Conservation (phyloP, 1,139 yeast species). For the Petasospora rhodanensis region DNA sequence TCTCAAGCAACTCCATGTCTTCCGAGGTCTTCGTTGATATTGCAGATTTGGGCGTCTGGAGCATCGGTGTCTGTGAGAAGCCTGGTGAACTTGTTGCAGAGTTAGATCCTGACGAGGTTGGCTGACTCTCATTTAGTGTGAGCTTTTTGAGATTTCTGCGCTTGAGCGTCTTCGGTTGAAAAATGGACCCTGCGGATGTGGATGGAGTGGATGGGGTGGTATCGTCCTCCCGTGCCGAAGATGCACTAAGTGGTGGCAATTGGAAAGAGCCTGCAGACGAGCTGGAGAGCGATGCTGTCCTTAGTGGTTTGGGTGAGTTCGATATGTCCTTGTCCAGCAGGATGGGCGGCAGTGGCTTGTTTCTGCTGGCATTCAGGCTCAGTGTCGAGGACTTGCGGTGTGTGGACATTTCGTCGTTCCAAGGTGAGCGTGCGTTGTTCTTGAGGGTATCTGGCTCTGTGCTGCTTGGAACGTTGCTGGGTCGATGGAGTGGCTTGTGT, state of each 20-base stretch:
- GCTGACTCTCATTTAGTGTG: slow-evolving; percentile 36
- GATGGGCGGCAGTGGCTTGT: slow-evolving; percentile 27
- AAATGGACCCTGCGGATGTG: too few species aligned
- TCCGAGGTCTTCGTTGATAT: slow-evolving; percentile 23
- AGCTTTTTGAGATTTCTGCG: slow-evolving; percentile 74
- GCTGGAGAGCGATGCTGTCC: too few species aligned
- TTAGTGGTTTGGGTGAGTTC: too few species aligned
- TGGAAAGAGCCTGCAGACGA: too few species aligned
- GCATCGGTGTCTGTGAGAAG: slow-evolving; percentile 18
- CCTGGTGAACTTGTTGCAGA: slow-evolving; percentile 13
- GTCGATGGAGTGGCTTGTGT: too few species aligned
- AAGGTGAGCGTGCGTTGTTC: too few species aligned
- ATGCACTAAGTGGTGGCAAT: too few species aligned
- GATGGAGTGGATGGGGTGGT: too few species aligned
- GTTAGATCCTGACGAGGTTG: slow-evolving; percentile 7
- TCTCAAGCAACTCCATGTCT: slow-evolving; percentile 32
- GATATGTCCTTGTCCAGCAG: too few species aligned
- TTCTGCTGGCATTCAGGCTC: slow-evolving; percentile 21
- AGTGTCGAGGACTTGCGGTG: slow-evolving; percentile 25
- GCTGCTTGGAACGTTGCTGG: too few species aligned
- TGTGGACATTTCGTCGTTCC: slow-evolving; percentile 6
- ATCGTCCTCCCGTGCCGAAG: too few species aligned
- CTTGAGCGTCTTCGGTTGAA: slow-evolving; percentile 55
- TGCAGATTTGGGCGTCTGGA: slow-evolving; percentile 11
- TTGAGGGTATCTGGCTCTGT: too few species aligned